Base-by-base conservation (phyloP, 441 rosid genomes). In the Viola pubescens region DNA sequence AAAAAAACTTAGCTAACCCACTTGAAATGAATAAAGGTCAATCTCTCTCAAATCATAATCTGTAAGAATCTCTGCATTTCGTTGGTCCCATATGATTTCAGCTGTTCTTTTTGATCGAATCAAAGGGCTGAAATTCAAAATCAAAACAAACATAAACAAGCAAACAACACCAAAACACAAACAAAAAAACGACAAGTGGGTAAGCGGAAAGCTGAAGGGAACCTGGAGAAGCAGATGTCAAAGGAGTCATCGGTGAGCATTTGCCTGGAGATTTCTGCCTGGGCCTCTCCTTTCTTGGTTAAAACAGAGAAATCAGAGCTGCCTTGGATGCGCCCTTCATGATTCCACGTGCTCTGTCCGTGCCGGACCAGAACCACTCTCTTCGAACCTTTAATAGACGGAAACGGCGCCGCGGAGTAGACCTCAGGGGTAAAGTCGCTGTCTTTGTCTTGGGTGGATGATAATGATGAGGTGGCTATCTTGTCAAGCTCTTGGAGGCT, bases 301-400 rank as follows among this genome's bases (percentile, higher is more conserved):
- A 88, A 78, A 62, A 85, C 80, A 39, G 98, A 74, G 77, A 83
- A 86, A 69, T 91, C 64, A 26, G 98, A 91, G 78, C 96, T 87
- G 5, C 98, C 98, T 78, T 91, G 98, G 63, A 91, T 88, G 73
- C 95, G 67, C 0, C 96, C 98, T 65, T 88, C 95, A 64, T 73
- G 89, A 7, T 88, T 88, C 96, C 98, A 88, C 54, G 95, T 85
- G 85, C 96, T 91, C 84, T 88, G 94, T 8, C 98, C 95, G 62
- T 91, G 98, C 78, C 95, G 82, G 62, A 91, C 98, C 57, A 91
- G 78, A n/a, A 88, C 86, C 67, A 88, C 95, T 59, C 96, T 67
- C 82, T 91, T 91, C 61, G 87, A 78, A 26, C 61, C 79, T 65
- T 67, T 70, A 38, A 83, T 70, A n/a, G 70, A 63, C n/a, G 89